A percentile compares a stretch with the other conserved stretches of the same genome.
Conservation (phyloP, 495 filamentous ascomycete species). For the Xylaria intraflava region DNA sequence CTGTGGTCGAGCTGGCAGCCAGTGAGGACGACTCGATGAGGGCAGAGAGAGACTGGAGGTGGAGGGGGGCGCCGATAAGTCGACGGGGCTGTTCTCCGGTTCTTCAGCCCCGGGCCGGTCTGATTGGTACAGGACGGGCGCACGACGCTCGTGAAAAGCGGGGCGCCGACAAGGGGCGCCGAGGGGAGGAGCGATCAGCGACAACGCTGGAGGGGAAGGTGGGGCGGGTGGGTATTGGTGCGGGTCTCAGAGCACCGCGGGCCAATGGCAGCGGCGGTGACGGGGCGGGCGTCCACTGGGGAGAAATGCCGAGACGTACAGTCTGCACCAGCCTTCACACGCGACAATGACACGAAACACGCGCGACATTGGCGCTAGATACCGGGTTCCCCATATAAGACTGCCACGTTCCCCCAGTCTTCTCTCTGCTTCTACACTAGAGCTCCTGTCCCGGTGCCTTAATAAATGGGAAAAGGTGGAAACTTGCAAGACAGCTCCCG, state of each 20-base stretch:
- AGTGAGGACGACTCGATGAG: conserved; percentile 21
- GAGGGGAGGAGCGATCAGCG: background rate
- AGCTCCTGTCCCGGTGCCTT: conserved; percentile 5
- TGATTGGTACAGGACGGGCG: background rate
- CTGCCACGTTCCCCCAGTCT: conserved; percentile 17
- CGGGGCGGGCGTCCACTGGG: conserved; percentile 17
- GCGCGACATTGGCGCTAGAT: conserved; percentile 21
- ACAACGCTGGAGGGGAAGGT: background rate
- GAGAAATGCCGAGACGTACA: conserved; percentile 19
- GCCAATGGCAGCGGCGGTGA: conserved; percentile 17
- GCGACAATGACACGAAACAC: conserved; percentile 28
- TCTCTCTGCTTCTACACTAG: conserved; percentile 7
- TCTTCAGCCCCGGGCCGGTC: conserved; percentile 14
- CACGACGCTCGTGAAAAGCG: conserved; percentile 6
- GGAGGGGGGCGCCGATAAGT: conserved; percentile 16
- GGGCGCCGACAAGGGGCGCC: conserved; percentile 4
- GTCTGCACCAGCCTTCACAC: conserved; percentile 14
- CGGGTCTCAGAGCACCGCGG: background rate
- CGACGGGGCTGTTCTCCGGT: no score
- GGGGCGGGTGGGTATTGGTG: conserved; percentile 2
- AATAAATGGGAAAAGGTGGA: conserved; percentile 7
- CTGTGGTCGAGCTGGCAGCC: conserved; percentile 10
- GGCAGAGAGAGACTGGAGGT: conserved; percentile 13
- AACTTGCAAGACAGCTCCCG: conserved; percentile 3
- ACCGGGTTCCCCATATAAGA: conserved; percentile 19